These are phyloP conservation scores for Theobroma cacao DNA, from an alignment of 345 rosid genomes.

Conservation along the genomic window DNA sequence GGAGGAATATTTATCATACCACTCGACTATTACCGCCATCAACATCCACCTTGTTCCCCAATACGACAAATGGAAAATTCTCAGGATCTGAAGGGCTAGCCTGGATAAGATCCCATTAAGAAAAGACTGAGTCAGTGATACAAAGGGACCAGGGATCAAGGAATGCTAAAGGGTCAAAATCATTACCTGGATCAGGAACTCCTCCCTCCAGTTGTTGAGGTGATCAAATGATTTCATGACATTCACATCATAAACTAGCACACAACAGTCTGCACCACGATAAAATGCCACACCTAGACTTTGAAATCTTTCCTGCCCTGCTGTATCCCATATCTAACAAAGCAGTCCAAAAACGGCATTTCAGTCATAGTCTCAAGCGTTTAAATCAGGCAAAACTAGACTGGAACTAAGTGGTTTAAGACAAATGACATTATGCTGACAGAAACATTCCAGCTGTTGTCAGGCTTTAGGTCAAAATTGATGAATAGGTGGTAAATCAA, in stretches of 20 bases:
- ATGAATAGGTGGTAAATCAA: too few relatives aligned
- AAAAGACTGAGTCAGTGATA: background rate
- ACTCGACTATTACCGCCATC: constrained; percentile 87
- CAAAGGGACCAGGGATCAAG: background rate
- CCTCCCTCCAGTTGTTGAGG: constrained; percentile 91
- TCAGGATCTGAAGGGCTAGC: constrained; percentile 91
- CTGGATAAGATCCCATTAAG: constrained; percentile 30
- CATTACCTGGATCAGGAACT: constrained; percentile 77
- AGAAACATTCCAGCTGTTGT: background rate
- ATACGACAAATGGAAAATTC: constrained; percentile 77
- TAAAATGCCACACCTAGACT: constrained; percentile 89
- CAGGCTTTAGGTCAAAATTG: too few relatives aligned
- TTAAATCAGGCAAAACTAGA: background rate
- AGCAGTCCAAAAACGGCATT: too few relatives aligned
- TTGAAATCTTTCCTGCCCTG: constrained; percentile 90
- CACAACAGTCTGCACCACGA: constrained; percentile 90
- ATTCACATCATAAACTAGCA: constrained; percentile 84
- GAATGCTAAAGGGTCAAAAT: background rate
- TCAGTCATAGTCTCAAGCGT: background rate
- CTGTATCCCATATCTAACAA: constrained; percentile 84
- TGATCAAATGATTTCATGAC: constrained; percentile 84
- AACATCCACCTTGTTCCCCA: constrained; percentile 86
- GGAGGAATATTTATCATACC: constrained; percentile 45
- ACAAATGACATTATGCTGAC: background rate
- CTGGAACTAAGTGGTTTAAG: background rate